A percentile compares a stretch with the other conserved stretches of the same genome.
These are phyloP conservation scores for Hanseniaspora clermontiae DNA, from an alignment of 805 yeast species.

Conservation along the genomic window DNA sequence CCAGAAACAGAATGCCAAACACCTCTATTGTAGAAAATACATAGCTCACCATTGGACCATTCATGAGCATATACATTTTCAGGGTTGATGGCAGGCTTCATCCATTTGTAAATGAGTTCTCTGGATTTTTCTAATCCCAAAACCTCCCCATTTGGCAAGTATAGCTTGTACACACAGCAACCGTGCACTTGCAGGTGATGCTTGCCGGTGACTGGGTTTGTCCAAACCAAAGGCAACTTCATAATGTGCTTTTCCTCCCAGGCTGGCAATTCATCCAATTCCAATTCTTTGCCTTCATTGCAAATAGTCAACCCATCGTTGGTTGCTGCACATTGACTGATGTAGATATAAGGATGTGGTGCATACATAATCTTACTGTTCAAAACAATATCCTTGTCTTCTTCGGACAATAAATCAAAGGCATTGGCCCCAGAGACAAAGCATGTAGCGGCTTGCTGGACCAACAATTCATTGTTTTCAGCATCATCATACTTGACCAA, in stretches of 20 bases:
- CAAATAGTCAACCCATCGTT: constrained; percentile 80
- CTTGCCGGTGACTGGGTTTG: constrained; percentile 72
- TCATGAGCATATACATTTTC: constrained; percentile 62
- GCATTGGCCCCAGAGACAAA: constrained; percentile 78
- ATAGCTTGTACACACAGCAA: constrained; percentile 62
- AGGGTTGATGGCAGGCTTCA: constrained; percentile 80
- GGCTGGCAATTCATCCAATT: constrained; percentile 56
- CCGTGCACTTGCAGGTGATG: constrained; percentile 83
- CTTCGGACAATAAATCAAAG: constrained; percentile 49
- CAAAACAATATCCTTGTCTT: constrained; percentile 63
- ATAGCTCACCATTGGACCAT: constrained; percentile 76
- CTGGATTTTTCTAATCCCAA: constrained; percentile 64
- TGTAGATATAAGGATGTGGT: constrained; percentile 83
- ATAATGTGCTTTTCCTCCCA: constrained; percentile 76
- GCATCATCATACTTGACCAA: constrained; percentile 52
- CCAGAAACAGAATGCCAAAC: constrained; percentile 90
- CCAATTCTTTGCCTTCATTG: constrained; percentile 59
- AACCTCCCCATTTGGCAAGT: constrained; percentile 42
- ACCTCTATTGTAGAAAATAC: constrained; percentile 76
- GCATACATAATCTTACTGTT: constrained; percentile 76
- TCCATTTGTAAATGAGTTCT: constrained; percentile 52
- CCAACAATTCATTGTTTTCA: constrained; percentile 39
- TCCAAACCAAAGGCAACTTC: constrained; percentile 79
- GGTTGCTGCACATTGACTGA: constrained; percentile 68
- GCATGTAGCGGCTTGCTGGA: constrained; percentile 80